These are phyloP conservation scores for Pleomassaria siparia DNA, from an alignment of 2,329 filamentous ascomycete genomes.

Conservation along the genomic window DNA sequence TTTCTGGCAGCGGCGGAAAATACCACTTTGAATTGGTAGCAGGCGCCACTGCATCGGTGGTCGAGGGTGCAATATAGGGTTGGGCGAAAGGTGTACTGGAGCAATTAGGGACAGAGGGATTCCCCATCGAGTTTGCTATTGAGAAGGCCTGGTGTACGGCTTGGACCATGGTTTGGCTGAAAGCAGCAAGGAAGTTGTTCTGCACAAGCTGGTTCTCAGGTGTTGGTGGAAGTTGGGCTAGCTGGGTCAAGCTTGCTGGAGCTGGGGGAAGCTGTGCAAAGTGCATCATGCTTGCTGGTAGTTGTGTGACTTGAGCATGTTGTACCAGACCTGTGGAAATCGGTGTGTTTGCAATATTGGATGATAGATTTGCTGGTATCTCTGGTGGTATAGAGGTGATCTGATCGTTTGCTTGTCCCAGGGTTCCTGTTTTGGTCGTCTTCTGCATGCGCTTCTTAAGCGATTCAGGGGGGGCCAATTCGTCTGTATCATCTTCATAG, in stretches of 20 bases:
- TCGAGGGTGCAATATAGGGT: slow-evolving; percentile 6
- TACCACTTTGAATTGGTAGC: slow-evolving; percentile 32
- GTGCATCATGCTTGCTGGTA: slow-evolving; percentile 1
- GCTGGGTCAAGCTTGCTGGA: slow-evolving; percentile 15
- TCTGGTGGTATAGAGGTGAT: background rate
- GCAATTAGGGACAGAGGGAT: background rate
- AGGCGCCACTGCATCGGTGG: slow-evolving; percentile 18
- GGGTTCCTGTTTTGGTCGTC: background rate
- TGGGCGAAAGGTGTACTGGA: slow-evolving; percentile 5
- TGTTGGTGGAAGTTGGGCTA: slow-evolving; percentile 2
- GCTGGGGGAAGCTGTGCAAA: slow-evolving; percentile 2
- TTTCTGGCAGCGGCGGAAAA: slow-evolving; percentile 22
- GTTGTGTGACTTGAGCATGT: slow-evolving; percentile 1
- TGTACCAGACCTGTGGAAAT: slow-evolving; percentile 19
- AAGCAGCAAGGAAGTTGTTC: slow-evolving; percentile 23
- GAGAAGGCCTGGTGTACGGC: slow-evolving; percentile 25
- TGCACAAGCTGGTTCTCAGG: slow-evolving; percentile 19
- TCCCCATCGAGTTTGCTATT: background rate
- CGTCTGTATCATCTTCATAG: slow-evolving; percentile 25
- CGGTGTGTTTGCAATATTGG: background rate
- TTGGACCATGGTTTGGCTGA: slow-evolving; percentile 27
- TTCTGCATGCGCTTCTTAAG: background rate
- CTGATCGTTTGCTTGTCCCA: background rate
- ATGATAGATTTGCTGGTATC: background rate
- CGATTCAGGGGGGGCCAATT: slow-evolving; percentile 25